Conservation (phyloP, 371 early-diverging fungal genomes). For the Lichtheimia ornata region DNA sequence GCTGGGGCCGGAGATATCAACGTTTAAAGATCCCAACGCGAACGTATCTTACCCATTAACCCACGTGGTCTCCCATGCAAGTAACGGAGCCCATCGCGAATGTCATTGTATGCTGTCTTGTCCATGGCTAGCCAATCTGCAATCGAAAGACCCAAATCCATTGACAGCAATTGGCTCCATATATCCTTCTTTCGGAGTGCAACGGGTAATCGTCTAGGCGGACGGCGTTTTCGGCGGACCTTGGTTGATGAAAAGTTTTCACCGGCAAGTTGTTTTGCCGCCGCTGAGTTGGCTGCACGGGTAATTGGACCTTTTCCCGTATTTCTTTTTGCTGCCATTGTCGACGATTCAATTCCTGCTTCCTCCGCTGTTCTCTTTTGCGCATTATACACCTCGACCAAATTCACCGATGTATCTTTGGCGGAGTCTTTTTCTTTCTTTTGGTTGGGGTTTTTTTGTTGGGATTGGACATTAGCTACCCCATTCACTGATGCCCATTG, state of each 20-base stretch:
- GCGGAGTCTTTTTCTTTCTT: background rate
- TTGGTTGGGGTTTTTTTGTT: background rate
- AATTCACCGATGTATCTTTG: background rate
- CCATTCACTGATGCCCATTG: slow-evolving; percentile 4
- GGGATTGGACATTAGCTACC: slow-evolving; percentile 1
- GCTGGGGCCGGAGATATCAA: too few relatives aligned
- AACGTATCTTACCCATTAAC: too few relatives aligned
- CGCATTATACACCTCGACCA: background rate
- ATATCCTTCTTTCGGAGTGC: background rate
- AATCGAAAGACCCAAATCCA: background rate
- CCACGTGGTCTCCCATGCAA: background rate
- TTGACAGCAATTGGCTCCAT: background rate
- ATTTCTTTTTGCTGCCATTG: background rate
- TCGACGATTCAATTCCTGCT: background rate
- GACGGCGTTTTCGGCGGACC: background rate
- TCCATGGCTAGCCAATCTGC: slow-evolving; percentile 8
- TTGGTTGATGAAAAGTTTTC: background rate
- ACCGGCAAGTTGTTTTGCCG: background rate
- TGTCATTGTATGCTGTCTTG: background rate
- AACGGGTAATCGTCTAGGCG: slow-evolving; percentile 4
- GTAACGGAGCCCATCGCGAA: slow-evolving; percentile 3
- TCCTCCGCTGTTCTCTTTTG: background rate
- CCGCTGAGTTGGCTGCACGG: background rate
- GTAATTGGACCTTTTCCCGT: background rate
- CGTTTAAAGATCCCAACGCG: too few relatives aligned